Conservation (phyloP, 108 stramenopile species). For the Nitzschia sp. region DNA sequence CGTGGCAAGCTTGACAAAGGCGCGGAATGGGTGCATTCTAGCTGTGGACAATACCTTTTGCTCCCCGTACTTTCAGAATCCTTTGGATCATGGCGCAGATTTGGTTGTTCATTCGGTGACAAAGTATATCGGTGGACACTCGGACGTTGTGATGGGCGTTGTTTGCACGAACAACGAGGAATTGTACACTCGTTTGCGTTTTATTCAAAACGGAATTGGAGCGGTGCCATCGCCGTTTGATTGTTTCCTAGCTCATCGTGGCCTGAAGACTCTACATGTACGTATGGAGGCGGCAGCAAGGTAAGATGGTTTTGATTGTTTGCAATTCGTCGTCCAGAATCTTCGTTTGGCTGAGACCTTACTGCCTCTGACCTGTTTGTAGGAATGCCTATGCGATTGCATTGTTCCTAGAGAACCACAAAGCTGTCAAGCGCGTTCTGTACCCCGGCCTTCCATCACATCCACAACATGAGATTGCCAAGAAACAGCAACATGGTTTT, state of each 20-base stretch:
- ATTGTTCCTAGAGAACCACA: constrained; percentile 59
- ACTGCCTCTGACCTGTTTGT: too few species aligned
- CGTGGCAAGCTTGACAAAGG: constrained; percentile 50
- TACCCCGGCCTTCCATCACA: constrained; percentile 65
- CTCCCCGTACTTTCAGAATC: constrained; percentile 89
- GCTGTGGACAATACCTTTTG: constrained; percentile 96
- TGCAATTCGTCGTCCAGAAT: too few species aligned
- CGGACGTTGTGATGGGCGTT: constrained; percentile 88
- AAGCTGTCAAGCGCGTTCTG: constrained; percentile 47
- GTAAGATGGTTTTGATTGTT: constrained; percentile 25
- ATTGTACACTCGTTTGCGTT: constrained; percentile 54
- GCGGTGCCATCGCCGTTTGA: constrained; percentile 86
- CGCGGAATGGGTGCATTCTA: constrained; percentile 45
- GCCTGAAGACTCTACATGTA: constrained; percentile 87
- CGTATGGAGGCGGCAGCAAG: constrained; percentile 83
- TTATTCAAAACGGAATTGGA: constrained; percentile 82
- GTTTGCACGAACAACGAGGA: constrained; percentile 64
- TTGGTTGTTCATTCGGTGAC: constrained; percentile 84
- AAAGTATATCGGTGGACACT: constrained; percentile 92
- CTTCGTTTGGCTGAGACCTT: too few species aligned
- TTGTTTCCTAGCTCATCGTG: constrained; percentile 82
- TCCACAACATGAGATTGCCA: constrained; percentile 84
- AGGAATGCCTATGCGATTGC: constrained; percentile 60
- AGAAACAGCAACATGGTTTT: constrained; percentile 71
- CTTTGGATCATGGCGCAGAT: constrained; percentile 88